Conservation (phyloP, 1,139 yeast genomes). For the Debaryomycetaceae sp. region DNA sequence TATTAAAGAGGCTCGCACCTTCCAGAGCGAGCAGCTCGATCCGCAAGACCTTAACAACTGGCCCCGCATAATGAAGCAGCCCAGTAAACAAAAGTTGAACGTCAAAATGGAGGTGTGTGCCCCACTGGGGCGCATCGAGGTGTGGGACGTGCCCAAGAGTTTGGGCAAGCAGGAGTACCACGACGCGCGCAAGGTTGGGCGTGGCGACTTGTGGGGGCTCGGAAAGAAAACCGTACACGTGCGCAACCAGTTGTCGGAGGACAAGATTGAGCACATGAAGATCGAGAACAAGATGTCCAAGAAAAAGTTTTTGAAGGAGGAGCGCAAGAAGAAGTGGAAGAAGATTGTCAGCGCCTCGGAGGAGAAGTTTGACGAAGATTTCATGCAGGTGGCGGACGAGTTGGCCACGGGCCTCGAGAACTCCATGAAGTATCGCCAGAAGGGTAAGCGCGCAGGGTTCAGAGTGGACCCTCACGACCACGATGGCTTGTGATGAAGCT, state of each 20-base stretch:
- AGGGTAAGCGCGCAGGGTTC: slow-evolving; percentile 28
- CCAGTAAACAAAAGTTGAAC: slow-evolving; percentile 78
- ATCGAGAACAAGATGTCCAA: slow-evolving; percentile 35
- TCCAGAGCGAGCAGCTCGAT: slow-evolving; percentile 18
- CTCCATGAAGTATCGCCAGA: slow-evolving; percentile 27
- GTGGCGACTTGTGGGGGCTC: slow-evolving; percentile 90
- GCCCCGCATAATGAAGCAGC: slow-evolving; percentile 74
- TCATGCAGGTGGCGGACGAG: slow-evolving; percentile 29
- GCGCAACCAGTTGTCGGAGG: slow-evolving; percentile 27
- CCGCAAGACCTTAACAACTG: slow-evolving; percentile 42
- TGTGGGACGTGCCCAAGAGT: slow-evolving; percentile 84
- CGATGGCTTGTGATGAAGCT: slow-evolving; percentile 19
- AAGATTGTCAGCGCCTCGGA: slow-evolving; percentile 30
- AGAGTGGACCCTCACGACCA: slow-evolving; percentile 18
- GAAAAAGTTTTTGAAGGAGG: slow-evolving; percentile 40
- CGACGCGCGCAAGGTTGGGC: slow-evolving; percentile 79
- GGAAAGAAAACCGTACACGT: slow-evolving; percentile 63
- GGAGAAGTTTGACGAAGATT: slow-evolving; percentile 26
- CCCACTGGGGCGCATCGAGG: slow-evolving; percentile 72
- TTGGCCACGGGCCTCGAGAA: slow-evolving; percentile 34
- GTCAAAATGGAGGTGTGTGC: slow-evolving; percentile 79
- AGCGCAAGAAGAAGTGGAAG: slow-evolving; percentile 39
- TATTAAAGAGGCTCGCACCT: slow-evolving; percentile 32
- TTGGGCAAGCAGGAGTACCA: slow-evolving; percentile 73
- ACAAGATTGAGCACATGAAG: slow-evolving; percentile 31